phyloP scores from a whole-genome alignment of 331 rosid genomes.

The Malus hybrid region DNA sequence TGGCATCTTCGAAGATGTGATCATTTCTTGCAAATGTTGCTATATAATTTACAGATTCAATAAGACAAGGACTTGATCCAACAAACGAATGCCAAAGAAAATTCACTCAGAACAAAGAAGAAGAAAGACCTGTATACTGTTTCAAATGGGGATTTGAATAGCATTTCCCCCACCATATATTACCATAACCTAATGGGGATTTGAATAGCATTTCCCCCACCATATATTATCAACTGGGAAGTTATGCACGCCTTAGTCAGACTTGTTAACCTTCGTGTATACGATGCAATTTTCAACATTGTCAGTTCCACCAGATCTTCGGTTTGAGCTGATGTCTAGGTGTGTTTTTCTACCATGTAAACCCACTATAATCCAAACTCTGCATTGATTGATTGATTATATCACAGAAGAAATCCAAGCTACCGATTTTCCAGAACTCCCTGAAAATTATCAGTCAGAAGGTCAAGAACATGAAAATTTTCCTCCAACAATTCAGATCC shows the following conservation, averaged over 20 bases:
- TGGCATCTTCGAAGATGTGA: neutral
- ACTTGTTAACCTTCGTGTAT: neutral
- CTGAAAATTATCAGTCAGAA: neutral
- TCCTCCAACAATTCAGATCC: conserved; percentile 3
- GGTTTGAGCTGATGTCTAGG: neutral
- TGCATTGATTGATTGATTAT: neutral
- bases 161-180: neutral
- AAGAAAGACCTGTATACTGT: neutral
- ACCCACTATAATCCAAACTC: conserved; percentile 5
- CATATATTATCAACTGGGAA: neutral
- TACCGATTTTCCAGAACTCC: neutral
- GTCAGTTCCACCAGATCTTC: neutral
- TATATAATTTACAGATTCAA: conserved; percentile 34
- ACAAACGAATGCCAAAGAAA: conserved; percentile 24
- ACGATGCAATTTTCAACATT: neutral
- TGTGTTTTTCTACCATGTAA: neutral
- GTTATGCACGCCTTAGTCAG: neutral
- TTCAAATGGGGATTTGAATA: neutral
- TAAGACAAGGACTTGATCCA: conserved; percentile 10
- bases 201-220: conserved; percentile 5
- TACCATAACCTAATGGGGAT: neutral
- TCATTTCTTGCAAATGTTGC: conserved; percentile 18
- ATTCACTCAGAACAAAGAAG: conserved; percentile 14
- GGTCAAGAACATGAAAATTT: neutral
- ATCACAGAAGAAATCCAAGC: conserved; percentile 1